Evolutionary conservation across 2,329 filamentous ascomycete species (phyloP).

Genomic region (Calonectria fujianensis): DNA sequence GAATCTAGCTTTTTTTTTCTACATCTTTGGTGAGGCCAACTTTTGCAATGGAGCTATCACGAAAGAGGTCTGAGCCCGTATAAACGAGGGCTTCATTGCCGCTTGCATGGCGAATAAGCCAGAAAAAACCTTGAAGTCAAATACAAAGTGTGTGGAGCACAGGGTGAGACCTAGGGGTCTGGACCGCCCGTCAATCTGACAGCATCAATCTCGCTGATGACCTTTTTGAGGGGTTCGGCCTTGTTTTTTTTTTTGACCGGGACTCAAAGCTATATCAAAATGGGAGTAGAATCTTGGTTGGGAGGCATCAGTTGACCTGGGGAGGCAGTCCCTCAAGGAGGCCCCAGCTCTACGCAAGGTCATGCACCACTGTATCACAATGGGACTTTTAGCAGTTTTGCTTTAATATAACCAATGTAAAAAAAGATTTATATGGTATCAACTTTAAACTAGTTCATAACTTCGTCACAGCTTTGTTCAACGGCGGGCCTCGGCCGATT

Average conservation of each 20-base stretch:
- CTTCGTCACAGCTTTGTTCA: conserved; percentile 11
- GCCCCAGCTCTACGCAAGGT: background rate
- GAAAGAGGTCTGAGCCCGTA: no score
- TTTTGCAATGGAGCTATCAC: background rate
- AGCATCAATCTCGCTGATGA: no score
- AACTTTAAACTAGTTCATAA: background rate
- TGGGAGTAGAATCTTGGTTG: no score
- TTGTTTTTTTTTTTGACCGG: no score
- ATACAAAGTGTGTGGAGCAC: background rate
- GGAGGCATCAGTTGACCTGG: background rate
- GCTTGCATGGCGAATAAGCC: background rate
- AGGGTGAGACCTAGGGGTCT: background rate
- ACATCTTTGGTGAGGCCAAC: background rate
- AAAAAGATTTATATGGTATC: background rate
- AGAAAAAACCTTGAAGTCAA: background rate
- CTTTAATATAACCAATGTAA: background rate
- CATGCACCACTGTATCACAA: background rate
- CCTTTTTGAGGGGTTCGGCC: no score
- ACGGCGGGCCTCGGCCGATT: conserved; percentile 8
- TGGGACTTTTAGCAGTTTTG: background rate
- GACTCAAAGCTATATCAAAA: background rate
- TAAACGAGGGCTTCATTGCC: background rate
- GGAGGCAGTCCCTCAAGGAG: background rate
- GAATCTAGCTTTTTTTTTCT: no score
- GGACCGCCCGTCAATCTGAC: no score